These are phyloP conservation scores for Chlorella sp. DNA, from an alignment of 139 green algal species.

Conservation along the genomic window DNA sequence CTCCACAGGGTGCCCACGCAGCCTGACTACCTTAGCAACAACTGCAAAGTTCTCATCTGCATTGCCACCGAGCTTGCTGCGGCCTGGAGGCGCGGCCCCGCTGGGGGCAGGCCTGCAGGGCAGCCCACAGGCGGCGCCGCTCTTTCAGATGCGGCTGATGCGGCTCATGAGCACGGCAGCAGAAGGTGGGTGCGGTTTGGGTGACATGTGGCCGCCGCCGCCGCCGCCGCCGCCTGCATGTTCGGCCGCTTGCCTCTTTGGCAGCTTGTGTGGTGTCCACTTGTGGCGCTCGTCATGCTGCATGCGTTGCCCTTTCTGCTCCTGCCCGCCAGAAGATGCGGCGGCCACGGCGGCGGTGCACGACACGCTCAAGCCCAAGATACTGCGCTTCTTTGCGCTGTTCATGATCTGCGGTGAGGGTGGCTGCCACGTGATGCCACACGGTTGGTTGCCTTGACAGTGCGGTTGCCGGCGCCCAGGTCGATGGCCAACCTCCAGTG, in stretches of 20 bases:
- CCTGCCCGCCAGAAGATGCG: neutral
- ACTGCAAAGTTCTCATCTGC: too few relatives aligned
- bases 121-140: too few relatives aligned
- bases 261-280: neutral
- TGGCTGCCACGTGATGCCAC: too few relatives aligned
- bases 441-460: too few relatives aligned
- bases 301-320: neutral
- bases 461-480: too few relatives aligned
- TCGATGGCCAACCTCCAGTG: too few relatives aligned
- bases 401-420: conserved; percentile 13
- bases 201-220: neutral
- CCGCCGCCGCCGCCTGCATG: neutral
- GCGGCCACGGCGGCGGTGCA: conserved; percentile 1
- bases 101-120: too few relatives aligned
- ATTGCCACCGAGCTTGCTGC: neutral
- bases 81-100: neutral
- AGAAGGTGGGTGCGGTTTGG: neutral
- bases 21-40: neutral
- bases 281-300: neutral
- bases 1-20: neutral
- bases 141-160: too few relatives aligned
- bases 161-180: neutral
- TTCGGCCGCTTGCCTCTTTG: neutral
- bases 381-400: conserved; percentile 23
- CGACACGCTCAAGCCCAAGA: conserved; percentile 13